These are phyloP conservation scores for Marasmius fiardii DNA, from an alignment of 1,284 basidiomycete species.

Conservation along the genomic window DNA sequence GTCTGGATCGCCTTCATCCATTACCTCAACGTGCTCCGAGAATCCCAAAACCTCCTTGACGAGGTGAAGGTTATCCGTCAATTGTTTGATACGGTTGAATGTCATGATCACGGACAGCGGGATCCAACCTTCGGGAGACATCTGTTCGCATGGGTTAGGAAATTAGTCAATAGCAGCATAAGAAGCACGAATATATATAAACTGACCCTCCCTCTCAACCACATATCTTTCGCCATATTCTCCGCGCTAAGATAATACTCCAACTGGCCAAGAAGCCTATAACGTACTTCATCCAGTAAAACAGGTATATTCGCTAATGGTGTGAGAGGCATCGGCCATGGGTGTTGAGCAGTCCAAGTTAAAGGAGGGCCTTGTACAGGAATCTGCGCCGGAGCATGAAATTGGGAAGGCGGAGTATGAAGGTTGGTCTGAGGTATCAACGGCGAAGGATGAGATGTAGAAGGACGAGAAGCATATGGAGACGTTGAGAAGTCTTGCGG, in stretches of 20 bases:
- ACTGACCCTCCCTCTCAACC: slow-evolving; percentile 70
- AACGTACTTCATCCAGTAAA: slow-evolving; percentile 61
- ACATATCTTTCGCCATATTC: slow-evolving; percentile 84
- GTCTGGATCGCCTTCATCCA: slow-evolving; percentile 1
- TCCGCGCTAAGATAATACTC: slow-evolving; percentile 89
- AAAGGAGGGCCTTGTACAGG: not conserved
- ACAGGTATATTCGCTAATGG: slow-evolving; percentile 56
- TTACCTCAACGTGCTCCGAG: slow-evolving; percentile 73
- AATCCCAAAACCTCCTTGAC: slow-evolving; percentile 71
- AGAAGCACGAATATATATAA: not conserved
- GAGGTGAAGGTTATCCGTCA: slow-evolving; percentile 65
- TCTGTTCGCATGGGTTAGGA: slow-evolving; percentile 43
- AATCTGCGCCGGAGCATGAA: not conserved
- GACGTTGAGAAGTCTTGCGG: not conserved
- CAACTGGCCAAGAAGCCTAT: slow-evolving; percentile 74
- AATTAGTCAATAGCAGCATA: slow-evolving; percentile 9
- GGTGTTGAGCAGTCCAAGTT: not conserved
- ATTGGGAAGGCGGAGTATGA: not conserved
- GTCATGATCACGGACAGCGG: slow-evolving; percentile 77
- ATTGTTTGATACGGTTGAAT: slow-evolving; percentile 78
- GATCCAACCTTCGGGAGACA: slow-evolving; percentile 90
- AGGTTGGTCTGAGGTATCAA: not conserved
- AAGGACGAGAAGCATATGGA: not conserved
- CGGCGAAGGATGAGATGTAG: not conserved
- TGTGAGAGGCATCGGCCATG: slow-evolving; percentile 31